Evolutionary conservation across 495 filamentous ascomycete genomes (phyloP).

Genomic region (Penicillium argentinense): DNA sequence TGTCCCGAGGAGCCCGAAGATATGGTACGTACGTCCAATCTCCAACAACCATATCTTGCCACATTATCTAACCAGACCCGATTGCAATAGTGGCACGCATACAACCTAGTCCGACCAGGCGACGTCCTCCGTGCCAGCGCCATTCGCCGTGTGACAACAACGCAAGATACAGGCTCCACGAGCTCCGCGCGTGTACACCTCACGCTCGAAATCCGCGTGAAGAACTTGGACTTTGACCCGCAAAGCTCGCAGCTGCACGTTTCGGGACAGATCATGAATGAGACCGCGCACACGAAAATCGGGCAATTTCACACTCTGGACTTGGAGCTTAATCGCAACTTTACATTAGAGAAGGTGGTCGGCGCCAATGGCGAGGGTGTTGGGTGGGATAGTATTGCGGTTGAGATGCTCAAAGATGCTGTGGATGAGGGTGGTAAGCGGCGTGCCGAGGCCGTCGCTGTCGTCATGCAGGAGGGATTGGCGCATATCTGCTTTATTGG

Average conservation of each 20-base stretch:
- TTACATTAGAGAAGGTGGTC: constrained; percentile 71
- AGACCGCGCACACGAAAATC: constrained; percentile 80
- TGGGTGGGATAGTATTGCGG: constrained; percentile 89
- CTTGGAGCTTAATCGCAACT: constrained; percentile 82
- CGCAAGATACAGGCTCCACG: constrained; percentile 70
- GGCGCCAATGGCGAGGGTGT: constrained; percentile 48
- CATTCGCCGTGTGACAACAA: constrained; percentile 73
- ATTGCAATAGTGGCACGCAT: constrained; percentile 78
- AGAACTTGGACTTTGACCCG: constrained; percentile 85
- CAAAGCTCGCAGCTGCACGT: constrained; percentile 82
- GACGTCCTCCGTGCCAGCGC: constrained; percentile 83
- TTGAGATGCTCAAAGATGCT: constrained; percentile 75
- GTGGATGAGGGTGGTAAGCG: constrained; percentile 68
- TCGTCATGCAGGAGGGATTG: constrained; percentile 92
- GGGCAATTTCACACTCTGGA: constrained; percentile 91
- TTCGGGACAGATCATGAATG: constrained; percentile 73
- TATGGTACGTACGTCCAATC: constrained; percentile 60
- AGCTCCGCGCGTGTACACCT: constrained; percentile 72
- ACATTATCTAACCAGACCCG: background rate
- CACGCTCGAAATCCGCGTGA: constrained; percentile 78
- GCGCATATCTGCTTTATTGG: constrained; percentile 94
- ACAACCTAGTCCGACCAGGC: constrained; percentile 83
- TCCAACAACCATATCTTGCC: background rate
- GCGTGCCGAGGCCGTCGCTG: constrained; percentile 74
- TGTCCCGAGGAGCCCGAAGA: constrained; percentile 92